phyloP scores from a whole-genome alignment of 805 yeast species.

The Lipomyces chichibuensis region DNA sequence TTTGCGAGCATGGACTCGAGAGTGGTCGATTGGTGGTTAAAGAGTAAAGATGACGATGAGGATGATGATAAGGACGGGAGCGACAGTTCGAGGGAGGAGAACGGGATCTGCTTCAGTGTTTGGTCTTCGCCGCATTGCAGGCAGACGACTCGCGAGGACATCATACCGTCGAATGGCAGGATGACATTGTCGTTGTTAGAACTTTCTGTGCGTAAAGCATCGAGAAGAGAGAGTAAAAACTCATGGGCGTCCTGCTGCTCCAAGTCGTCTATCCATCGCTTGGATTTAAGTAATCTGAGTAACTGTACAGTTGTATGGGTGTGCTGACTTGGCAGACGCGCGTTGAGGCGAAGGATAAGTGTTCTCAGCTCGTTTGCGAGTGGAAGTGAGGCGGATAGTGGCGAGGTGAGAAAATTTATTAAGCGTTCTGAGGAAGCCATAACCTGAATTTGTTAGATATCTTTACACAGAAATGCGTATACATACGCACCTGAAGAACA shows the following conservation, averaged over 20 bases:
- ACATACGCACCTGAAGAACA: constrained; percentile 60
- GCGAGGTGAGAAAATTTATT: constrained; percentile 1
- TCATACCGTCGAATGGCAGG: constrained; percentile 82
- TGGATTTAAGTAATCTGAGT: constrained; percentile 11
- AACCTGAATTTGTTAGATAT: neutral
- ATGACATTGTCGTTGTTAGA: neutral
- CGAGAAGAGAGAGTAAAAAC: constrained; percentile 22
- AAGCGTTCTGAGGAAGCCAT: constrained; percentile 6
- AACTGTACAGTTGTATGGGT: constrained; percentile 14
- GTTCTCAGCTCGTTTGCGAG: neutral
- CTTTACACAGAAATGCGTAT: neutral
- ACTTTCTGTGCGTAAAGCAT: constrained; percentile 11
- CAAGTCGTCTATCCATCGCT: constrained; percentile 17
- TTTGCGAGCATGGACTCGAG: constrained; percentile 50
- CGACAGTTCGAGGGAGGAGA: constrained; percentile 45
- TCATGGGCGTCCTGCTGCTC: constrained; percentile 31
- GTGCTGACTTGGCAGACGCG: constrained; percentile 7
- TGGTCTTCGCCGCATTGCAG: constrained; percentile 92
- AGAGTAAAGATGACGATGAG: neutral
- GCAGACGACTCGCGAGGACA: constrained; percentile 89
- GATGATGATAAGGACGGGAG: constrained; percentile 1
- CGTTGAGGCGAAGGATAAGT: constrained; percentile 6
- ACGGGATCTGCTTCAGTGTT: constrained; percentile 80
- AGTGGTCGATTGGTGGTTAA: neutral
- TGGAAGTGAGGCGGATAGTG: neutral